Percentiles rank a stretch among this genome's conserved stretches.
Evolutionary conservation across 202 grass and related monocot species (phyloP).

Genomic region (Hordeum pubiflorum): DNA sequence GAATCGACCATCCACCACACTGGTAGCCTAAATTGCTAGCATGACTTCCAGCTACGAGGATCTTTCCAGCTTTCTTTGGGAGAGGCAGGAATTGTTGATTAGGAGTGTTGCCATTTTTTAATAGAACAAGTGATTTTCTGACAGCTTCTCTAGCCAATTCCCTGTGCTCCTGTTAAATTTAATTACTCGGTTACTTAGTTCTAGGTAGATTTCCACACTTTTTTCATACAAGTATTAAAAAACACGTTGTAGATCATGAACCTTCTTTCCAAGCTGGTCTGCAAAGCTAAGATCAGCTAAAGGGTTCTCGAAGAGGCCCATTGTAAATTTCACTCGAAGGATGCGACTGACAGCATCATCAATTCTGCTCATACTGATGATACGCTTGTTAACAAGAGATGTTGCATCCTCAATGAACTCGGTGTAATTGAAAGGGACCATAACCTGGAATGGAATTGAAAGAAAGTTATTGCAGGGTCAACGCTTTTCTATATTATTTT

Average conservation of each 20-base stretch:
- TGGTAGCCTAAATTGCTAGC: slow-evolving; percentile 87
- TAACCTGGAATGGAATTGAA: slow-evolving; percentile 44
- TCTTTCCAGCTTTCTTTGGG: slow-evolving; percentile 81
- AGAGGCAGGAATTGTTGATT: slow-evolving; percentile 60
- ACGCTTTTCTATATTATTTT: neutral
- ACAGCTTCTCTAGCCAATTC: slow-evolving; percentile 96
- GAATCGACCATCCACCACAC: slow-evolving; percentile 93
- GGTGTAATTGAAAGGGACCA: slow-evolving; percentile 83
- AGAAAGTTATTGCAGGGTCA: neutral
- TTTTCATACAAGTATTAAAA: neutral
- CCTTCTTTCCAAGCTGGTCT: slow-evolving; percentile 95
- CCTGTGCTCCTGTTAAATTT: slow-evolving; percentile 72
- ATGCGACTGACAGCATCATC: slow-evolving; percentile 85
- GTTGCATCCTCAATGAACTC: slow-evolving; percentile 54
- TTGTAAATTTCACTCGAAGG: slow-evolving; percentile 90
- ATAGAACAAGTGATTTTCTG: slow-evolving; percentile 84
- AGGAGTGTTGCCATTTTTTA: slow-evolving; percentile 80
- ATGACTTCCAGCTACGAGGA: slow-evolving; percentile 84
- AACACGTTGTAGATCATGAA: slow-evolving; percentile 16
- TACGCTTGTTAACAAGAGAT: slow-evolving; percentile 66
- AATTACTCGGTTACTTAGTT: neutral
- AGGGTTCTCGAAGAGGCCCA: slow-evolving; percentile 90
- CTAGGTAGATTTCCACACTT: neutral
- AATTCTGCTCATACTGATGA: slow-evolving; percentile 69
- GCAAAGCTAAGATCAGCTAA: slow-evolving; percentile 77